These are phyloP conservation scores for Vigna mungo DNA, from an alignment of 306 rosid genomes.

Conservation along the genomic window DNA sequence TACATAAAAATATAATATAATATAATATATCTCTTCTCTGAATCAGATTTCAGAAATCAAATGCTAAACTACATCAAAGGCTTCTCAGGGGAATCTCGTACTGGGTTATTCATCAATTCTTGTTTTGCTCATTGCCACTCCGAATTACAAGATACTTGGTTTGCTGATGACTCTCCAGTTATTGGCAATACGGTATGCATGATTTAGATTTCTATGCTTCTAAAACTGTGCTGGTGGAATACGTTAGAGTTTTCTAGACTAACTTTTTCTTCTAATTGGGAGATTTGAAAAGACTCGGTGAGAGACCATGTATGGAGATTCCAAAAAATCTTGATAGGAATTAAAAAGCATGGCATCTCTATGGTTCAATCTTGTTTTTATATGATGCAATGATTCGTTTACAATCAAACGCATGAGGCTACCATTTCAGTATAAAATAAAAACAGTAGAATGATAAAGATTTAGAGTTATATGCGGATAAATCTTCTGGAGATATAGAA, in stretches of 20 bases:
- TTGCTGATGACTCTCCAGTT: slow-evolving; percentile 84
- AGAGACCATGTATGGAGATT: slow-evolving; percentile 15
- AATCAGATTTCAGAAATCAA: slow-evolving; percentile 82
- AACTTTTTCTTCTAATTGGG: slow-evolving; percentile 1
- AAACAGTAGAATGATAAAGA: background rate
- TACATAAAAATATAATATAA: slow-evolving; percentile 9
- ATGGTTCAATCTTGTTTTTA: too few species aligned
- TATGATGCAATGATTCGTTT: too few species aligned
- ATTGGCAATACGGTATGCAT: slow-evolving; percentile 61
- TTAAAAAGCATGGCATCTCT: too few species aligned
- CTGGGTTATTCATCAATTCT: slow-evolving; percentile 85
- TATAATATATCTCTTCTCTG: slow-evolving; percentile 29
- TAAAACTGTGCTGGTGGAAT: slow-evolving; percentile 29
- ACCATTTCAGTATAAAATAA: background rate
- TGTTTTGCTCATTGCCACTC: slow-evolving; percentile 98
- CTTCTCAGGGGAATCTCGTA: slow-evolving; percentile 59
- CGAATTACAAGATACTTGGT: slow-evolving; percentile 97
- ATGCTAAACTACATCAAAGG: slow-evolving; percentile 67
- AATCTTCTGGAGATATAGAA: background rate
- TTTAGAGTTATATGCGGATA: background rate
- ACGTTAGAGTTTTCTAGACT: background rate
- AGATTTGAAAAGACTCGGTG: slow-evolving; percentile 1
- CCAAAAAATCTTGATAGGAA: background rate
- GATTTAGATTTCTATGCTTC: slow-evolving; percentile 24
- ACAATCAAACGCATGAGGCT: background rate